These are phyloP conservation scores for Trametes coccinea DNA, from an alignment of 768 basidiomycete species.

Conservation along the genomic window DNA sequence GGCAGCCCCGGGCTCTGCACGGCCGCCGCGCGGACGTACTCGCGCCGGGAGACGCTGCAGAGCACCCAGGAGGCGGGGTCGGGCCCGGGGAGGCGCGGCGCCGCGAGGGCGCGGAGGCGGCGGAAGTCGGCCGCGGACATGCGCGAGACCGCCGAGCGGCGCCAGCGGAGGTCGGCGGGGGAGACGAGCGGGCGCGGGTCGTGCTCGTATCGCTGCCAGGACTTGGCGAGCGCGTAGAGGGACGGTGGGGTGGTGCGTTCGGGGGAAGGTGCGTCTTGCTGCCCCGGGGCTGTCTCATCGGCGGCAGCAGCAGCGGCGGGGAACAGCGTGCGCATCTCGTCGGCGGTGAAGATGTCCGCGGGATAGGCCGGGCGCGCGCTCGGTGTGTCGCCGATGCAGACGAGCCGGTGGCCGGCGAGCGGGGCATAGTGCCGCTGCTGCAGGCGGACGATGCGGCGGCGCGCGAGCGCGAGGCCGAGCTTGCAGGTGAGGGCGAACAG, in stretches of 20 bases:
- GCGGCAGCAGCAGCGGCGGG: not conserved
- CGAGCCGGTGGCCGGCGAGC: conserved; percentile 13
- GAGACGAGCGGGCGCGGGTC: not conserved
- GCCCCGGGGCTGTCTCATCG: not conserved
- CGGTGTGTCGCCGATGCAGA: conserved; percentile 5
- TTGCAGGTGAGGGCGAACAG: conserved; percentile 16
- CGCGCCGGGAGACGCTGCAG: conserved; percentile 13
- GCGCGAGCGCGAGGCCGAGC: conserved; percentile 7
- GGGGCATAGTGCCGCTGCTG: conserved; percentile 2
- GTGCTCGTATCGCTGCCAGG: not conserved
- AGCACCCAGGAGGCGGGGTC: conserved; percentile 9
- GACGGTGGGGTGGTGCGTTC: not conserved
- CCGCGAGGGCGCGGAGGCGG: conserved; percentile 2
- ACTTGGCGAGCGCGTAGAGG: not conserved
- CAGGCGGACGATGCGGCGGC: conserved; percentile 4
- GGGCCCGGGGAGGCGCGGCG: not conserved
- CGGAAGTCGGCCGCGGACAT: conserved; percentile 5
- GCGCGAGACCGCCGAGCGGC: conserved; percentile 10
- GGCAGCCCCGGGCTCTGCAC: too few relatives aligned
- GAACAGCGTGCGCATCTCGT: not conserved
- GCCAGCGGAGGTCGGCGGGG: not conserved
- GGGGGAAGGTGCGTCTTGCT: too few relatives aligned
- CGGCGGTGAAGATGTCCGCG: not conserved
- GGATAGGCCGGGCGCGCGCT: not conserved
- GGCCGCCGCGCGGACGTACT: conserved; percentile 11